Base-by-base conservation (phyloP, 805 yeast genomes). In the Saturnispora serradocipensis region DNA sequence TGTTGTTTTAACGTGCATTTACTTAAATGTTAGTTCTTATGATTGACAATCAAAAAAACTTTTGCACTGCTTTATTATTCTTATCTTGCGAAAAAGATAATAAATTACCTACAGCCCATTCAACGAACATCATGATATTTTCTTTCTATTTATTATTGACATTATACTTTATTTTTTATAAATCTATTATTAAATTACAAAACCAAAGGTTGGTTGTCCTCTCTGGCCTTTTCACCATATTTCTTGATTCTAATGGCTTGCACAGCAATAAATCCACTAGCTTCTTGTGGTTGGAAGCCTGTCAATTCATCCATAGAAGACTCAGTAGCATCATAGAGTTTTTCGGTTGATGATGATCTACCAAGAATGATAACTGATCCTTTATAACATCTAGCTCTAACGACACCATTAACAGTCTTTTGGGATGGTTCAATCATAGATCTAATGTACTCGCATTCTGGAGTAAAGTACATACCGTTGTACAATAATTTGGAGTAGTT, bases 291-390 rank as follows among this genome's bases (percentile, higher is more conserved):
- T 64, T 87, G 84, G 79, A 93, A 93, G 54, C 97, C 99, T 53
- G 97, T 89, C 66, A 93, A 82, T 75, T 93, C 99, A 72, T 93
- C 99, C 99, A 93, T 93, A 11, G 98, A 91, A 15, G 97, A 90
- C 72, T 91, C 97, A 51, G 97, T 88, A 58, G 96, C 96, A 69
- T 93, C 97, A 72, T 93, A 93, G 61, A 93, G 81, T 75, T 89
- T 91, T 76, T 93, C 99, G 55, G 98, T 89, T 58, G 84, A 84
- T 25, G 97, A 88, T 56, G 84, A 89, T 80, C 99, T 88, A 68
- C 99, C 99, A 66, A 90, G 79, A 59, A 91, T 80, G 53, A 75
- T 73, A 60, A 88, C 72, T 57, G 82, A 74, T 61, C 99, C 99
- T 80, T 93, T 93, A 83, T 91, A 93, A 59, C 85, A 82, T 67